Conservation (phyloP, 305 asterid species). For the Striga hermonthica region DNA sequence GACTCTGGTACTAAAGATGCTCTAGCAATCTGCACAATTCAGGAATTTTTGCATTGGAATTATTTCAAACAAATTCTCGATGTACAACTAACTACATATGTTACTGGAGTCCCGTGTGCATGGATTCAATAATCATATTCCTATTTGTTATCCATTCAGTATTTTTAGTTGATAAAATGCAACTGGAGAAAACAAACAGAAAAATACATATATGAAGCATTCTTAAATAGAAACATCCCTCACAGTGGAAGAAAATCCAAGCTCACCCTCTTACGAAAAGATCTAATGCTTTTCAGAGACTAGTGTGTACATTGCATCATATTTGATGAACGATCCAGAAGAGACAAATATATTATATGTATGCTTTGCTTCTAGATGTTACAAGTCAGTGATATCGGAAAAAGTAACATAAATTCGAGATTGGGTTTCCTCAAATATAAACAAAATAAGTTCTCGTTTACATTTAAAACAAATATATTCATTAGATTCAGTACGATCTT, state of each 20-base stretch:
- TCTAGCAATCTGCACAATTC: conserved; percentile 69
- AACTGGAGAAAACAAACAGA: background rate
- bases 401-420: no score
- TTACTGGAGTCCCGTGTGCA: background rate
- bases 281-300: no score
- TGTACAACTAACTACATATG: background rate
- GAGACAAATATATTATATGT: no score
- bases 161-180: background rate
- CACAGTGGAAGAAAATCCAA: no score
- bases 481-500: background rate
- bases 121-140: background rate
- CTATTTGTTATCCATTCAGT: background rate
- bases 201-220: background rate
- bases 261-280: no score
- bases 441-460: background rate
- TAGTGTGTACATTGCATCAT: no score
- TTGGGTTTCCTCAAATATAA: no score
- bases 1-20: conserved; percentile 86
- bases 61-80: background rate
- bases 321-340: no score
- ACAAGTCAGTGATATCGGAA: no score
- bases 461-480: background rate
- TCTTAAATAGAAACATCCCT: background rate
- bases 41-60: background rate
- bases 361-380: no score